phyloP scores from a whole-genome alignment of 345 rosid species.

The Garcia nutans region DNA sequence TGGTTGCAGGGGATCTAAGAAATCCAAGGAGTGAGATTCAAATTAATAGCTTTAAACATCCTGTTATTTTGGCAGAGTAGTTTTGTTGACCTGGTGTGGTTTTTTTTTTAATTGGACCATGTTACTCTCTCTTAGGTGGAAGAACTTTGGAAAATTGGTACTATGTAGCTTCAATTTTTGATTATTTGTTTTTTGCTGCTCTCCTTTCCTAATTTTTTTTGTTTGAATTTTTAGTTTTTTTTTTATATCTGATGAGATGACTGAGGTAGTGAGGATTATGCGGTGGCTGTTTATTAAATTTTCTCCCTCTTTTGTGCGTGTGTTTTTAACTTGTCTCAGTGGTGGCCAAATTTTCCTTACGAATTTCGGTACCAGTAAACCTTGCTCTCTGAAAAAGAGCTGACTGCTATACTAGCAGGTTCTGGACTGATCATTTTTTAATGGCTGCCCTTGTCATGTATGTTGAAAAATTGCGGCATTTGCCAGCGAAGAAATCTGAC shows the following conservation, averaged over 20 bases:
- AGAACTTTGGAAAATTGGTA: not conserved
- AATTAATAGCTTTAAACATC: not conserved
- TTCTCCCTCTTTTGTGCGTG: too few species aligned
- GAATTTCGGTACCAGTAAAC: too few species aligned
- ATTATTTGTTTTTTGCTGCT: not conserved
- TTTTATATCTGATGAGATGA: not conserved
- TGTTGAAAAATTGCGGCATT: too few species aligned
- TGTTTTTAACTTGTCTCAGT: too few species aligned
- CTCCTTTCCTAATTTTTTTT: not conserved
- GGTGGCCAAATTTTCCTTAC: too few species aligned
- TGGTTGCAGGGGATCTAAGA: slow-evolving; percentile 19
- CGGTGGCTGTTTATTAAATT: not conserved
- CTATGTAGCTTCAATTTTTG: not conserved
- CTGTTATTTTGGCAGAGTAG: slow-evolving; percentile 8
- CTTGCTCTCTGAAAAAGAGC: too few species aligned
- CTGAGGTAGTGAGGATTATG: too few species aligned
- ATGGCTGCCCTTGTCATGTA: too few species aligned
- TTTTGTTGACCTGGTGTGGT: slow-evolving; percentile 1
- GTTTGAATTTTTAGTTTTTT: not conserved
- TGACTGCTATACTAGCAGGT: too few species aligned
- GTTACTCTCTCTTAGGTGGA: slow-evolving; percentile 5
- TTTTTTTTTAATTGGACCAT: slow-evolving; percentile 7
- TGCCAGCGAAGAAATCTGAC: too few species aligned
- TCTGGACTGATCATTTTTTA: too few species aligned
- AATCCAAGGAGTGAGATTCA: slow-evolving; percentile 23